A percentile compares a stretch with the other conserved stretches of the same genome.
Evolutionary conservation across 2,329 filamentous ascomycete genomes (phyloP).

Genomic region (Paracamarosporium sp.): DNA sequence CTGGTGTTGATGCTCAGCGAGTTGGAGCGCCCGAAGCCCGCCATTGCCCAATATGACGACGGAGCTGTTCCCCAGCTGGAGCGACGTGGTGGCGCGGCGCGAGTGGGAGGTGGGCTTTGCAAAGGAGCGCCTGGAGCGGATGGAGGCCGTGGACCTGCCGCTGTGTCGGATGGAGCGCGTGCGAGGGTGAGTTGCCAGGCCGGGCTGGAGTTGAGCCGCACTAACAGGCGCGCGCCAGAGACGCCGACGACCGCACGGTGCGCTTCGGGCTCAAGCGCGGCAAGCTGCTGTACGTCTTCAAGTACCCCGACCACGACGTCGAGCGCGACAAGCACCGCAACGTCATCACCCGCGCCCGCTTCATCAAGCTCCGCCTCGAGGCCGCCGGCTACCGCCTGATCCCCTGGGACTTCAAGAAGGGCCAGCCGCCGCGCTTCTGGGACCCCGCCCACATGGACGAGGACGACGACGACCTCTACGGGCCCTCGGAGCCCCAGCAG

Average conservation of each 20-base stretch:
- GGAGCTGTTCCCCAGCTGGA: conserved; percentile 25
- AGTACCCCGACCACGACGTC: conserved; percentile 28
- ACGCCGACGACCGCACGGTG: conserved; percentile 18
- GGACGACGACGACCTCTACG: conserved; percentile 61
- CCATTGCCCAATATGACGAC: no score
- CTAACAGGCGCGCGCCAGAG: conserved; percentile 27
- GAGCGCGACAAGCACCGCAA: conserved; percentile 35
- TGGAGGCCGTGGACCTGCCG: conserved; percentile 23
- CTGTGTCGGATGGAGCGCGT: conserved; percentile 29
- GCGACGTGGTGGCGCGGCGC: conserved; percentile 25
- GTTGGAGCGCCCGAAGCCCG: conserved; percentile 57
- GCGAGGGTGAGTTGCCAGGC: conserved; percentile 11
- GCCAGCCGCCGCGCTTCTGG: conserved; percentile 29
- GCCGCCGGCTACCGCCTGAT: conserved; percentile 24
- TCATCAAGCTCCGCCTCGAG: conserved; percentile 27
- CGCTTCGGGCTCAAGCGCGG: conserved; percentile 29
- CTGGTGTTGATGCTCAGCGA: conserved; percentile 63
- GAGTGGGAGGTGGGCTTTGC: conserved; percentile 26
- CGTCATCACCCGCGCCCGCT: conserved; percentile 32
- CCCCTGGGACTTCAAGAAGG: conserved; percentile 34
- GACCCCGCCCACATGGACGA: conserved; percentile 52
- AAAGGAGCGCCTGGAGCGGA: conserved; percentile 24
- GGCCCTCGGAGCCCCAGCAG: conserved; percentile 35
- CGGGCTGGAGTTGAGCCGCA: conserved; percentile 26
- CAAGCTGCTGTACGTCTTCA: conserved; percentile 31